Percentiles rank a stretch among this genome's conserved stretches.
phyloP scores from a whole-genome alignment of 495 filamentous ascomycete genomes.

The Neurospora cerealis region DNA sequence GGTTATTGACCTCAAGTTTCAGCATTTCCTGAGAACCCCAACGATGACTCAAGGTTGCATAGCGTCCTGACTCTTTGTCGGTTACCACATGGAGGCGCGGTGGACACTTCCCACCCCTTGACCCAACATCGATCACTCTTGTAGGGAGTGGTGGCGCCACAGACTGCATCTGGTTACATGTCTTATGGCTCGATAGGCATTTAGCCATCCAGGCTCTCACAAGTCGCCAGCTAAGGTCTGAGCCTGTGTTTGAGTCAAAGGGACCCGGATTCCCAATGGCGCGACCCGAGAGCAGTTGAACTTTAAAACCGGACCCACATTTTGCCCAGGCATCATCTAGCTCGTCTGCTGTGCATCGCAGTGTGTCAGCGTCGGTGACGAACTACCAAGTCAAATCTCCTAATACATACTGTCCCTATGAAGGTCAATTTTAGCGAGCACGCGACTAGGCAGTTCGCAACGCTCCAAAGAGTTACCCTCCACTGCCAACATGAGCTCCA shows the following conservation, averaged over 20 bases:
- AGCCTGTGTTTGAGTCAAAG: not conserved
- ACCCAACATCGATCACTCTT: not conserved
- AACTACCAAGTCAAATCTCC: too few species aligned
- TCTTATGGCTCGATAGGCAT: not conserved
- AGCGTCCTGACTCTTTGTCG: not conserved
- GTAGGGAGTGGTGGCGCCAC: not conserved
- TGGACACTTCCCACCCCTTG: accelerated
- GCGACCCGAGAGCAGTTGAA: not conserved
- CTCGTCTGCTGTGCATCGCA: too few species aligned
- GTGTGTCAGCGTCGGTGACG: too few species aligned
- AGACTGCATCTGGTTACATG: not conserved
- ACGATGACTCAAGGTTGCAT: slow-evolving; percentile 4
- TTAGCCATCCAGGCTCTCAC: not conserved
- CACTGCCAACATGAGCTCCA: too few species aligned
- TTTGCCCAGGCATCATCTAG: too few species aligned
- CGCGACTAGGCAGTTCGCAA: too few species aligned
- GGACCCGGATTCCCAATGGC: not conserved
- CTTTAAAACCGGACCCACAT: too few species aligned
- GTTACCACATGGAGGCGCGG: not conserved
- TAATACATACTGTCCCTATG: too few species aligned
- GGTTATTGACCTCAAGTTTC: not conserved
- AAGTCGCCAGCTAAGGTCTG: not conserved
- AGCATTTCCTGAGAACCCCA: not conserved
- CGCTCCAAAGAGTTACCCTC: too few species aligned
- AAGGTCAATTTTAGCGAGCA: too few species aligned